Evolutionary conservation across 768 basidiomycete species (phyloP), one percentile per base, ranked within the genome.

Genomic region (Floccularia luteovirens): DNA sequence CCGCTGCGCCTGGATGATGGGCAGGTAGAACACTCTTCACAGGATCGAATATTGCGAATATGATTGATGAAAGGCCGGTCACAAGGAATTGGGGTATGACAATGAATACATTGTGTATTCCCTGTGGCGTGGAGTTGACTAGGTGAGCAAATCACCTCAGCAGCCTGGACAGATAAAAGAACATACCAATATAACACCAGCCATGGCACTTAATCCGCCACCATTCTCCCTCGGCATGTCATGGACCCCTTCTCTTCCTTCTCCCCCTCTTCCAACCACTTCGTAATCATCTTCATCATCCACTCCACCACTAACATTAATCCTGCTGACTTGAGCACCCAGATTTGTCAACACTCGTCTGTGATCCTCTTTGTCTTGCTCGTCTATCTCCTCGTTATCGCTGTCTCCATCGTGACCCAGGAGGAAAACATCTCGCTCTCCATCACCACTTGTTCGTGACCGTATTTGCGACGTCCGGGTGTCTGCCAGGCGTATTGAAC

Each of bases 81-180:
- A 93, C 84, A 28, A 98, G 70, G 61, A 97, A 93, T 53, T 98
- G 94, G 0, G 94, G 94, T 5, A 96, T 64, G 43, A 97, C 94
- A 45, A 98, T 68, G 59, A 87, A 94, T 43, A 96, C 75, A 53
- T 96, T 97, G 60, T 97, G 92, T 38, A 97, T 94, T 28, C 94
- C 92, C 89, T 91, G 44, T 24, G 25, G 32, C 3, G 19, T 25
- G 4, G 30, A 17, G 19, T 24, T 37, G 24, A 32, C 24, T 21
- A 19, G 38, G 39, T 21, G 24, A 35, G 17, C 13, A 12, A 35
- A 31, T 41, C 7, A 38, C 27, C 34, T 24, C n/a, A 28, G 27
- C 2, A 17, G 24, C 22, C 20, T 40, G 6, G 28, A 8, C 23
- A 31, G 22, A 41, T 8, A 28, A 32, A 38, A 24, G 31, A 35